phyloP scores from a whole-genome alignment of 495 filamentous ascomycete genomes.

The Neurospora sp. region DNA sequence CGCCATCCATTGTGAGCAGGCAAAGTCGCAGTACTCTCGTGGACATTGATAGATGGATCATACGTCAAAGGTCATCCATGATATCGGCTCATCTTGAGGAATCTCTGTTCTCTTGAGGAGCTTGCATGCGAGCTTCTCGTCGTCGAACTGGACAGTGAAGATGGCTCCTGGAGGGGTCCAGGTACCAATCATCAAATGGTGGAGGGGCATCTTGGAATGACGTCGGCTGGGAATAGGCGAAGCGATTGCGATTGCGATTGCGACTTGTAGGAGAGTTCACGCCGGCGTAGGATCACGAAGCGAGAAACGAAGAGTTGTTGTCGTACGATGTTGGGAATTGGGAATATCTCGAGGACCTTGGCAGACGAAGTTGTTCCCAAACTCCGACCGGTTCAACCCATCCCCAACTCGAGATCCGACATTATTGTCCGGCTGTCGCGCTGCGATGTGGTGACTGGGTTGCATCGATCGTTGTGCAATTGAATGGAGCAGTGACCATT shows the following conservation, averaged over 20 bases:
- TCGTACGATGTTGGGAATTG: neutral
- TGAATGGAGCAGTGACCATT: neutral
- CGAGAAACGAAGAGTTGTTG: neutral
- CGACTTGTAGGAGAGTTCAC: neutral
- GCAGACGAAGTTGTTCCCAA: neutral
- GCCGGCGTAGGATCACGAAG: neutral
- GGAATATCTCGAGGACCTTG: neutral
- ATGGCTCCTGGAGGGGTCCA: constrained; percentile 81
- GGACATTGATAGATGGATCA: constrained; percentile 13
- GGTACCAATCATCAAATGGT: constrained; percentile 76
- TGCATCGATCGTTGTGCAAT: neutral
- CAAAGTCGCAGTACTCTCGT: neutral
- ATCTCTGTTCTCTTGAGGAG: constrained; percentile 70
- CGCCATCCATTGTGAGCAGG: constrained; percentile 16
- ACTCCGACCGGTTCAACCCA: neutral
- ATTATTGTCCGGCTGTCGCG: neutral
- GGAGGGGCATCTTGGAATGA: constrained; percentile 46
- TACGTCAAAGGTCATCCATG: constrained; percentile 83
- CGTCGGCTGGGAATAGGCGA: constrained; percentile 7
- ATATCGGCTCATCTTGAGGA: constrained; percentile 72
- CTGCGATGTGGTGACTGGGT: neutral
- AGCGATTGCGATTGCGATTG: neutral
- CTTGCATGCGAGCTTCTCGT: constrained; percentile 58
- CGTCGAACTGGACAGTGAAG: constrained; percentile 76
- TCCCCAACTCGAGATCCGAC: neutral